phyloP scores from a whole-genome alignment of 1,284 basidiomycete species.

The Apiotrichum akiyoshidainum region DNA sequence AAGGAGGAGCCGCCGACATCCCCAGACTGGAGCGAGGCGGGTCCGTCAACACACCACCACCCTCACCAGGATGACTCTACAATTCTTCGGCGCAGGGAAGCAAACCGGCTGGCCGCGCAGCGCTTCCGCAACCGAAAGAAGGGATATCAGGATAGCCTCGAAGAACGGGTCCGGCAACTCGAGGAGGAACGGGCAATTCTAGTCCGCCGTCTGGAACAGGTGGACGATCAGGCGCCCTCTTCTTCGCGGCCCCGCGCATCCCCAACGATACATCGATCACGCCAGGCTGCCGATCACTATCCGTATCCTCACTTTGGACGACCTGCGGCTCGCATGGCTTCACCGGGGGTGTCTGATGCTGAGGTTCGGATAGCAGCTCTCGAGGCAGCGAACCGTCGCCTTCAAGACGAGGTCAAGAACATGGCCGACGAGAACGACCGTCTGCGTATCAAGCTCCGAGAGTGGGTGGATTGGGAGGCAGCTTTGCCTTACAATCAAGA shows the following conservation, averaged over 20 bases:
- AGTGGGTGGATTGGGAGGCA: too few species aligned
- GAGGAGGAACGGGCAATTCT: slow-evolving; percentile 37
- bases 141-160: slow-evolving; percentile 45
- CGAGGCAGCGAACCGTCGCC: slow-evolving; percentile 31
- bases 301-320: background rate
- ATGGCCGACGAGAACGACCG: too few species aligned
- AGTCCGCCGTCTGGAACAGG: background rate
- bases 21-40: background rate
- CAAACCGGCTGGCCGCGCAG: slow-evolving; percentile 43
- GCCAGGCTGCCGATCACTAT: background rate
- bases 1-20: background rate
- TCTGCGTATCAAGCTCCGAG: too few species aligned
- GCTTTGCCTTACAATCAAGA: too few species aligned
- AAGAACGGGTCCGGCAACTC: slow-evolving; percentile 35
- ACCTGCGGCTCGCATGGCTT: background rate
- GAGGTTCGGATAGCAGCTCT: slow-evolving; percentile 28
- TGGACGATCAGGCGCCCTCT: too few species aligned
- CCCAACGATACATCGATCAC: background rate
- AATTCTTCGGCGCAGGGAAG: slow-evolving; percentile 31
- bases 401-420: slow-evolving; percentile 33
- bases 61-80: too few species aligned
- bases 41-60: background rate
- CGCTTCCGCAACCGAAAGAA: slow-evolving; percentile 45
- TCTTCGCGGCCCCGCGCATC: background rate
- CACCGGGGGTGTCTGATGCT: background rate